Conservation (phyloP, 1,284 basidiomycete species). For the Psilocybe mexicana region DNA sequence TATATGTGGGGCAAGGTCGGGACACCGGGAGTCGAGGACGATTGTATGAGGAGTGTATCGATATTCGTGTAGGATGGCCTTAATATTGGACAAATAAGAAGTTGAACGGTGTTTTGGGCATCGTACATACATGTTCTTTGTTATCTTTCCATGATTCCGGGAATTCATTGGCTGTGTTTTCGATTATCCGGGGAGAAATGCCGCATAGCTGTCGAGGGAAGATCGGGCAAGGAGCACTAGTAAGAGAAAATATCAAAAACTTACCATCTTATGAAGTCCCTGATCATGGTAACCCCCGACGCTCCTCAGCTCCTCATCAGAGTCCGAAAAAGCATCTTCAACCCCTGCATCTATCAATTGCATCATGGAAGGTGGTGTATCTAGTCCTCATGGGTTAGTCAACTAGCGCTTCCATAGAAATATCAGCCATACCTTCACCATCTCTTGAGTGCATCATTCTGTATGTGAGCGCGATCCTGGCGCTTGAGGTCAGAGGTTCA, state of each 20-base stretch:
- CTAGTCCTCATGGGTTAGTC: constrained; percentile 19
- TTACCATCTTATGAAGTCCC: constrained; percentile 24
- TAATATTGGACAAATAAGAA: not conserved
- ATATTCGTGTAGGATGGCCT: constrained; percentile 21
- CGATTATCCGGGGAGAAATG: constrained; percentile 15
- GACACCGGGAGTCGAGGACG: constrained; percentile 33
- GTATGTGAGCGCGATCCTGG: constrained; percentile 14
- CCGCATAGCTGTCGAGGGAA: constrained; percentile 19
- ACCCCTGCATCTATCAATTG: constrained; percentile 14
- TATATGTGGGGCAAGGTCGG: constrained; percentile 43
- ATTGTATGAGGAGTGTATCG: constrained; percentile 34
- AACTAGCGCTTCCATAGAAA: not conserved
- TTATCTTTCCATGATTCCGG: not conserved
- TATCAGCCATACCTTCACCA: not conserved
- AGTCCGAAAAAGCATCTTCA: constrained; percentile 13
- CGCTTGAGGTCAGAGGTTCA: constrained; percentile 10
- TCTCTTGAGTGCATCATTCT: not conserved
- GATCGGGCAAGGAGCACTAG: too few species aligned
- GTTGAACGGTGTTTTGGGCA: not conserved
- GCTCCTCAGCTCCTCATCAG: constrained; percentile 7
- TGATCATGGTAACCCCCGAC: constrained; percentile 4
- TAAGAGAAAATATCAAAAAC: constrained; percentile 7
- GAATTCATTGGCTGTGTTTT: not conserved
- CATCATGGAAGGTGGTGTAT: constrained; percentile 14
- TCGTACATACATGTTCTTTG: constrained; percentile 9